Conservation (phyloP, 176 grass and related monocot genomes). For the Carex kokanica region DNA sequence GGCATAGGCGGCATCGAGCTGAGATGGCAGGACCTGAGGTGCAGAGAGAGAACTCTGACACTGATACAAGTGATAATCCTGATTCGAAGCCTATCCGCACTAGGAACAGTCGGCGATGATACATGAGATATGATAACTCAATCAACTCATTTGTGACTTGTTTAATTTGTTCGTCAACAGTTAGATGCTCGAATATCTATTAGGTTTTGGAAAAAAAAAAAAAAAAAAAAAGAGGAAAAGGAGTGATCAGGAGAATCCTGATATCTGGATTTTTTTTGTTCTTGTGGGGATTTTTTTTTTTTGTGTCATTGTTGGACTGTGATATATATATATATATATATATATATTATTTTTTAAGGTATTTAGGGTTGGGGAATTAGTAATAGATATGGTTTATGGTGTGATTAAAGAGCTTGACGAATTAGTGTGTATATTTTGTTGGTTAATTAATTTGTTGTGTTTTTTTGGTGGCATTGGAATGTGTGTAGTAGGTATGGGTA, state of each 20-base stretch:
- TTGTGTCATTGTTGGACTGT: background rate
- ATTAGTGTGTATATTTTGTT: background rate
- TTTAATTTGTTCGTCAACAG: background rate
- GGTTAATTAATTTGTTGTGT: no score
- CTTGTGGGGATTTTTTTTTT: slow-evolving; percentile 7
- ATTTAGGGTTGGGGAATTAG: slow-evolving; percentile 10
- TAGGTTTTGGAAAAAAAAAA: background rate
- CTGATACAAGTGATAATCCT: slow-evolving; percentile 67
- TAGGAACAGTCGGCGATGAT: slow-evolving; percentile 24
- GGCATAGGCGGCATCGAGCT: slow-evolving; percentile 49
- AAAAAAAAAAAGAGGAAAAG: background rate
- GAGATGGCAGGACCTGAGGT: slow-evolving; percentile 48
- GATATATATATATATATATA: background rate
- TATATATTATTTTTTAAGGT: background rate
- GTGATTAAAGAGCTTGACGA: background rate
- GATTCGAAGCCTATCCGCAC: slow-evolving; percentile 49
- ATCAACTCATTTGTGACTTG: background rate
- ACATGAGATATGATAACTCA: background rate
- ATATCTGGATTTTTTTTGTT: background rate
- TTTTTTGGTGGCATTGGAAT: background rate
- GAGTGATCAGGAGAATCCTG: slow-evolving; percentile 17
- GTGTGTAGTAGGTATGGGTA: background rate
- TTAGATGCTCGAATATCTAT: background rate
- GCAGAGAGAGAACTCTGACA: slow-evolving; percentile 71
- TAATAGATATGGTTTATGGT: slow-evolving; percentile 1